These are phyloP conservation scores for Sodiomyces alkalinus DNA, from an alignment of 2,329 filamentous ascomycete genomes.

Conservation along the genomic window DNA sequence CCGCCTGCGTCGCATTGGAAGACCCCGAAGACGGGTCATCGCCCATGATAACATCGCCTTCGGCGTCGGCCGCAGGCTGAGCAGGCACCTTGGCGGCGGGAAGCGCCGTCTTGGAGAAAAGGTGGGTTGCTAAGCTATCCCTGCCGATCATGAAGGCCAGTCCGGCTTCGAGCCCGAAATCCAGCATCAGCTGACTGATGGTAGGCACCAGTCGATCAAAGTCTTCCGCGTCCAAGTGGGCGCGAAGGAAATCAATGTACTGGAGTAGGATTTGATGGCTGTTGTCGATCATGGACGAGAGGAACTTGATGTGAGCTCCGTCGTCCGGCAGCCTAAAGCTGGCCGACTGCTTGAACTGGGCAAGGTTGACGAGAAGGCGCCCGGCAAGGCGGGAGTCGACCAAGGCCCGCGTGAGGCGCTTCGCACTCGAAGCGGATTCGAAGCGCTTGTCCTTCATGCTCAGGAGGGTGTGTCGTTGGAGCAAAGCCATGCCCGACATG, in stretches of 20 bases:
- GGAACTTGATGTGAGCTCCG: constrained; percentile 71
- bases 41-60: constrained; percentile 42
- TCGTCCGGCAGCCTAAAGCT: constrained; percentile 58
- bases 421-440: constrained; percentile 57
- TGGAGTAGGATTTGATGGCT: constrained; percentile 74
- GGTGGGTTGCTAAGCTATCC: constrained; percentile 53
- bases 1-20: constrained; percentile 6
- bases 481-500: constrained; percentile 70
- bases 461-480: constrained; percentile 68
- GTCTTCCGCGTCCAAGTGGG: constrained; percentile 57
- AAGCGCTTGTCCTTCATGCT: constrained; percentile 72
- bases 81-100: constrained; percentile 10
- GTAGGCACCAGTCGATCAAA: constrained; percentile 70
- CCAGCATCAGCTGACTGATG: constrained; percentile 55
- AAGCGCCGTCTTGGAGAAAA: constrained; percentile 23
- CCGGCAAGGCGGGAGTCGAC: constrained; percentile 65
- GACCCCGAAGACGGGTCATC: no score
- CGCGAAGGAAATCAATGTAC: constrained; percentile 78
- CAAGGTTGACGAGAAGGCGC: constrained; percentile 75
- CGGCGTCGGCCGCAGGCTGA: constrained; percentile 25
- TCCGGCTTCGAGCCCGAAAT: constrained; percentile 65
- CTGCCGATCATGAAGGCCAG: constrained; percentile 78
- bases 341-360: constrained; percentile 79
- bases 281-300: constrained; percentile 81
- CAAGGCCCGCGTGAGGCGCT: constrained; percentile 65